Percentiles rank a stretch among this genome's conserved stretches.
Evolutionary conservation across 139 green algal genomes (phyloP).

Genomic region (Pedinophyceae sp.): DNA sequence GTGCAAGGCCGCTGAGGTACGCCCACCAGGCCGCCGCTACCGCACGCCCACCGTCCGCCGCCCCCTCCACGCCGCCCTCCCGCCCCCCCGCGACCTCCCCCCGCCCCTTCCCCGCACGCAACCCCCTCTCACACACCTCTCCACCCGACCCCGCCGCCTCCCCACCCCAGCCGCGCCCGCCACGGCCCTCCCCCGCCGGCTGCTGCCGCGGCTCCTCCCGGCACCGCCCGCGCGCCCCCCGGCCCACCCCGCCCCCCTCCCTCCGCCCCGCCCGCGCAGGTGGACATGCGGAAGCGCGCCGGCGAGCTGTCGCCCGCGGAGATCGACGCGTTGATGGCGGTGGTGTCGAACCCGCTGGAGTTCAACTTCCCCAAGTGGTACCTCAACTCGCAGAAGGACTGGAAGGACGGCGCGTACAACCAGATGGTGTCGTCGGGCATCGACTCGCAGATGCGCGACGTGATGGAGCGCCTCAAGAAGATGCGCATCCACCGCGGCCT

Average conservation of each 20-base stretch:
- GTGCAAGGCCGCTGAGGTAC: constrained; percentile 99
- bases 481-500: constrained; percentile 86
- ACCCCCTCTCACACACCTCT: too few species aligned
- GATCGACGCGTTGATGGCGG: constrained; percentile 93
- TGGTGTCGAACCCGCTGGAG: constrained; percentile 88
- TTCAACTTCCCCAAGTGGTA: constrained; percentile 99
- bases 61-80: too few species aligned
- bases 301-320: constrained; percentile 89
- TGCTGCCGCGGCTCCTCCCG: too few species aligned
- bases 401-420: constrained; percentile 80
- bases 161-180: too few species aligned
- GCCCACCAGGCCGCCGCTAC: too few species aligned
- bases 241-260: too few species aligned
- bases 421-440: constrained; percentile 70
- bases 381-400: constrained; percentile 90
- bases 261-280: constrained; percentile 99
- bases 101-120: too few species aligned
- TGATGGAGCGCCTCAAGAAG: constrained; percentile 99
- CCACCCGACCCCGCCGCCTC: too few species aligned
- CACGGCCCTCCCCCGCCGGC: too few species aligned
- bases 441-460: constrained; percentile 87
- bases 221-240: too few species aligned
- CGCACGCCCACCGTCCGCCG: too few species aligned
- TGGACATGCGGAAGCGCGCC: constrained; percentile 78
- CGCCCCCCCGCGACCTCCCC: too few species aligned